Evolutionary conservation across 1,139 yeast species (phyloP).

Genomic region (Groenewaldozyma sp.): DNA sequence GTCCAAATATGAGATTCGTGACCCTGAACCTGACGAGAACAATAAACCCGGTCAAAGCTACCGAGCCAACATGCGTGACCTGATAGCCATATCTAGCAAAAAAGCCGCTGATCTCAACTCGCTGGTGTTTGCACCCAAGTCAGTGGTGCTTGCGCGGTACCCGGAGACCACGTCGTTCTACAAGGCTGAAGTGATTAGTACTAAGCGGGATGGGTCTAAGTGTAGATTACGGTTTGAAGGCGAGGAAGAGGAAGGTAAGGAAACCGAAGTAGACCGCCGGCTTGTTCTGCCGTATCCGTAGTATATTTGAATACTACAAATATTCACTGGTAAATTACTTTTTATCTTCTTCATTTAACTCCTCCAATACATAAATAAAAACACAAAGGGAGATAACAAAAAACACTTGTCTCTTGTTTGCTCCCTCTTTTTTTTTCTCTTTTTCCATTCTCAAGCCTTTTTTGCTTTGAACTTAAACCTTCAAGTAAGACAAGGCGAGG

Average conservation of each 20-base stretch:
- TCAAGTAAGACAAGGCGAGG: constrained; percentile 52
- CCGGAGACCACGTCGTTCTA: constrained; percentile 98
- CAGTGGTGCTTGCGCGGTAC: constrained; percentile 83
- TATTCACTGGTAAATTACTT: not conserved
- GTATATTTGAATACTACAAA: not conserved
- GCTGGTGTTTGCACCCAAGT: constrained; percentile 59
- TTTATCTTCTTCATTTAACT: not conserved
- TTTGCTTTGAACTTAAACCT: constrained; percentile 3
- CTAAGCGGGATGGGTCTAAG: constrained; percentile 57
- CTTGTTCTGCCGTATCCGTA: constrained; percentile 53
- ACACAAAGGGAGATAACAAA: not conserved
- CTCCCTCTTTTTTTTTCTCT: constrained; percentile 3
- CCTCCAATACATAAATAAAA: not conserved
- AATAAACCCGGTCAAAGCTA: constrained; percentile 84
- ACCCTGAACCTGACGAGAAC: constrained; percentile 95
- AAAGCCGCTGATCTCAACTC: constrained; percentile 26
- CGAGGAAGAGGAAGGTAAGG: constrained; percentile 93
- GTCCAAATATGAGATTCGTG: constrained; percentile 66
- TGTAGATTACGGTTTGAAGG: constrained; percentile 88
- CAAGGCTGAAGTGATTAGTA: constrained; percentile 83
- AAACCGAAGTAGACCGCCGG: constrained; percentile 83
- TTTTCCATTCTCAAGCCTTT: constrained; percentile 1
- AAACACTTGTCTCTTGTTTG: too few relatives aligned
- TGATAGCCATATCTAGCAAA: constrained; percentile 59
- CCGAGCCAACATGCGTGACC: constrained; percentile 72